Percentiles rank a stretch among this genome's conserved stretches.
Conservation (phyloP, 2,329 filamentous ascomycete genomes). For the Capronia americana region DNA sequence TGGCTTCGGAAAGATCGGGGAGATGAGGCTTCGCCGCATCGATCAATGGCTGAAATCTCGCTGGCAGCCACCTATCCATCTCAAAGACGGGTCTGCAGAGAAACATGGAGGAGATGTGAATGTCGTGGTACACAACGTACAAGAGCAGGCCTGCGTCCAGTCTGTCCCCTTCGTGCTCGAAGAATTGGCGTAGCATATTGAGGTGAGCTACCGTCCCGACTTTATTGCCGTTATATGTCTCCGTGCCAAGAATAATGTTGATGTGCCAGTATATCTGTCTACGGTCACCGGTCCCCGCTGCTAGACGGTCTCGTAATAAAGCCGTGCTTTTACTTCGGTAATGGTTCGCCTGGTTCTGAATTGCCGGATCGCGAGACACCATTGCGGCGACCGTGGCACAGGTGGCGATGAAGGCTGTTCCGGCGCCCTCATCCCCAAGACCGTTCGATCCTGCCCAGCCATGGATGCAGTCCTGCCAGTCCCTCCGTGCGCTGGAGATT, state of each 20-base stretch:
- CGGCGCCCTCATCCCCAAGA: constrained; percentile 5
- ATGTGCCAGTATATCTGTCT: constrained; percentile 14
- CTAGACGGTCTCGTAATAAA: background rate
- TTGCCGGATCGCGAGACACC: background rate
- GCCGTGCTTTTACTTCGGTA: constrained; percentile 7
- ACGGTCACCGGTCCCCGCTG: background rate
- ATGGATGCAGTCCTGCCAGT: constrained; percentile 16
- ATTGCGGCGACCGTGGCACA: constrained; percentile 3
- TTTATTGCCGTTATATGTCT: background rate
- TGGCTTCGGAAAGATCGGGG: constrained; percentile 4
- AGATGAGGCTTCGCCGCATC: constrained; percentile 2
- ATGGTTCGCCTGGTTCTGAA: background rate
- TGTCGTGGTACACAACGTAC: constrained; percentile 7
- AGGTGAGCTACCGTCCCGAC: background rate
- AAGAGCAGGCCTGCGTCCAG: background rate
- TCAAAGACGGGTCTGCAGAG: constrained; percentile 10
- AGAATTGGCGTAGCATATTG: constrained; percentile 9
- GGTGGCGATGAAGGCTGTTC: constrained; percentile 4
- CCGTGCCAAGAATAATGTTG: background rate
- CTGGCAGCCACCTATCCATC: constrained; percentile 7
- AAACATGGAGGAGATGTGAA: constrained; percentile 11
- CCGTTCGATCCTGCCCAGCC: constrained; percentile 4
- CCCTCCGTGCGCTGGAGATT: constrained; percentile 7
- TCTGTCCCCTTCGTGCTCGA: constrained; percentile 5
- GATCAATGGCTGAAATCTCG: constrained; percentile 1